Evolutionary conservation across 805 yeast species (phyloP), one percentile per base, ranked within the genome.

Genomic region (Candida schatavii): DNA sequence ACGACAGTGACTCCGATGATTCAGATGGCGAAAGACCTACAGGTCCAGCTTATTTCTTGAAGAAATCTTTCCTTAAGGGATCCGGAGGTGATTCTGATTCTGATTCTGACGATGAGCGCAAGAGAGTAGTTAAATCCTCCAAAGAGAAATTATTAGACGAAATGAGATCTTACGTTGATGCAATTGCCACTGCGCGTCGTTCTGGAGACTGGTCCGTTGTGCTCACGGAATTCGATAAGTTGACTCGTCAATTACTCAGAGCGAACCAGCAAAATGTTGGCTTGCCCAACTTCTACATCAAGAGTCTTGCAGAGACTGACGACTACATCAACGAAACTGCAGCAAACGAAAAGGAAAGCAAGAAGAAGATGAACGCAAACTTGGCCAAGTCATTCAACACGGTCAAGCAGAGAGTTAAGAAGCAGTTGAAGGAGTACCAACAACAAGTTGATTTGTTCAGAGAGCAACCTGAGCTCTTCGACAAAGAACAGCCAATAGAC

Each of bases 111-210:
- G 85, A 78, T 45, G 91, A 84, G 44, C 86, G 83, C 57, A 84
- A 81, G 61, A 85, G 83, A 52, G 88, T 89, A 32, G 96, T 91
- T 52, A 90, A 88, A 70, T 82, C 93, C 44, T 96, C 97, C 41
- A 88, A 85, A 68, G 98, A 90, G 50, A 93, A 91, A 72, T 75
- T 89, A 46, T 63, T 89, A 53, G 97, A 89, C 59, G 99, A 93
- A 63, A 77, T 93, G 69, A 82, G 78, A 53, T 72, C 73, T 20
- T 65, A 78, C 26, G 77, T 83, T 52, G 83, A 80, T 55, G 74
- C 79, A 40, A 79, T 89, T 55, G 89, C 83, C 57, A 75, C 76
- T 45, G 81, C 83, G 39, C 81, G 80, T 55, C 76, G 78, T 65
- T 75, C 77, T 50, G 80, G 79, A 56, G 91, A 87, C 66, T 91